A percentile compares a stretch with the other conserved stretches of the same genome.
Conservation (phyloP, 176 grass and related monocot species). For the Leersia perrieri region DNA sequence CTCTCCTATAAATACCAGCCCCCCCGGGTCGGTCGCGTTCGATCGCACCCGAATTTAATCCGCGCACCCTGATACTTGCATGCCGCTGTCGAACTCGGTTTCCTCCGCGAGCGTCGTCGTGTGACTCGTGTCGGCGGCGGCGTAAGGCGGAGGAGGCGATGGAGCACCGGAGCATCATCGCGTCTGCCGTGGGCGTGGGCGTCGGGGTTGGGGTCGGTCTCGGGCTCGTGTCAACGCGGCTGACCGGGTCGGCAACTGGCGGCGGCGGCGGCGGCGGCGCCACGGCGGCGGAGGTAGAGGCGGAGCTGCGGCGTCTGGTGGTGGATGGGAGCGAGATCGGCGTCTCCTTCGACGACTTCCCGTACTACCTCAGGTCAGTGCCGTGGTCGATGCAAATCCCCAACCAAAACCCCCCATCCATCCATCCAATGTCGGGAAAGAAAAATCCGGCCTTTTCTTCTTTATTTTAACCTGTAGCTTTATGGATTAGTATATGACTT, state of each 20-base stretch:
- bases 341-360: slow-evolving; percentile 68
- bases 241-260: neutral
- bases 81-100: neutral
- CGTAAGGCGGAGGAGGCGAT: slow-evolving; percentile 23
- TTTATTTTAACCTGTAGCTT: neutral
- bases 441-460: neutral
- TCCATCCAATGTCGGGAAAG: neutral
- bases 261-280: neutral
- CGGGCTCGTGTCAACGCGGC: slow-evolving; percentile 26
- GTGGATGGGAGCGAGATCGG: slow-evolving; percentile 47
- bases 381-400: neutral
- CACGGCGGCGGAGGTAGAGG: slow-evolving; percentile 16
- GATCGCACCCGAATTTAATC: neutral
- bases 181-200: slow-evolving; percentile 30
- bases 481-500: slow-evolving; percentile 6
- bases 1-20: slow-evolving; percentile 4
- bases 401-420: neutral
- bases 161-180: slow-evolving; percentile 23
- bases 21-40: neutral
- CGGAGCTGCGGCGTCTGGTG: slow-evolving; percentile 53
- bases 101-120: neutral
- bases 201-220: slow-evolving; percentile 20
- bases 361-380: slow-evolving; percentile 66
- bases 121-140: neutral
- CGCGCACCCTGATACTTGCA: neutral